Conservation (phyloP, 2,329 filamentous ascomycete genomes). For the Didymella segeticola region DNA sequence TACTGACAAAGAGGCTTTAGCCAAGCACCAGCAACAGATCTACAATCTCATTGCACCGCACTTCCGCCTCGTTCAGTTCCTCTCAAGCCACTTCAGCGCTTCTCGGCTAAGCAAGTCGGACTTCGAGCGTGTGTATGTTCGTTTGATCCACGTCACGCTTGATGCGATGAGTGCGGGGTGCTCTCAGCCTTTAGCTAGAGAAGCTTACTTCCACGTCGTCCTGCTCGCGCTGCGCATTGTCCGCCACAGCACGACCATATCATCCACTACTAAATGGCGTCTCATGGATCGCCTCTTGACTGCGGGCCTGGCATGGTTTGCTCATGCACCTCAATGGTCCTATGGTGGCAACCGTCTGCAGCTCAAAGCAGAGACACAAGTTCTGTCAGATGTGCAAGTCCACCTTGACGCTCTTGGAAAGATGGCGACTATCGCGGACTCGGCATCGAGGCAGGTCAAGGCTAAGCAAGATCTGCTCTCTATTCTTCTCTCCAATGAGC, state of each 20-base stretch:
- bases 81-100: constrained; percentile 94
- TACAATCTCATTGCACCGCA: constrained; percentile 89
- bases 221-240: constrained; percentile 82
- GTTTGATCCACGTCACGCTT: constrained; percentile 80
- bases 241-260: constrained; percentile 69
- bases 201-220: constrained; percentile 88
- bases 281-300: constrained; percentile 90
- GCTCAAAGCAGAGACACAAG: constrained; percentile 86
- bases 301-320: constrained; percentile 89
- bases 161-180: constrained; percentile 68
- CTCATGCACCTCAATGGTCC: constrained; percentile 83
- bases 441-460: constrained; percentile 70
- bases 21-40: constrained; percentile 77
- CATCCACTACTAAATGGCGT: constrained; percentile 74
- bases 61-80: constrained; percentile 82
- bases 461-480: constrained; percentile 84
- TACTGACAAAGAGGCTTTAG: constrained; percentile 77
- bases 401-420: constrained; percentile 70
- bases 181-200: constrained; percentile 86
- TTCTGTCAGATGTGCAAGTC: constrained; percentile 76
- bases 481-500: constrained; percentile 82
- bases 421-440: constrained; percentile 58
- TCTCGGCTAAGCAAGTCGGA: constrained; percentile 84
- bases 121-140: constrained; percentile 80
- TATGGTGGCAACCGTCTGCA: constrained; percentile 94